Evolutionary conservation across 2,329 filamentous ascomycete species (phyloP).

Genomic region (Aaosphaeria pasadenensis): DNA sequence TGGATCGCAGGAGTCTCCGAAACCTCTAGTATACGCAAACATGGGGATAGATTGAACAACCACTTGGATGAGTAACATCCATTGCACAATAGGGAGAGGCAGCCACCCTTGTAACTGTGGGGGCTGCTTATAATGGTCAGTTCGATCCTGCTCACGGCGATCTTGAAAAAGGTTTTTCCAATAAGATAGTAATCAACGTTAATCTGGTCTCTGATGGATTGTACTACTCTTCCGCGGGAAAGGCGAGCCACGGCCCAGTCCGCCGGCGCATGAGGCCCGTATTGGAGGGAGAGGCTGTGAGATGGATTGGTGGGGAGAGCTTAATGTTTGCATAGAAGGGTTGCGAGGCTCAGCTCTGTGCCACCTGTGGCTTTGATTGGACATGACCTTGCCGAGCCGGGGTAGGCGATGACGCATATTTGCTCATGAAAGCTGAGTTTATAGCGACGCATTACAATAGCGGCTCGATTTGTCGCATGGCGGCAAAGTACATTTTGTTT

Average conservation of each 20-base stretch:
- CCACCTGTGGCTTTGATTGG: background rate
- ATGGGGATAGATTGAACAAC: too few species aligned
- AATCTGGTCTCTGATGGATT: too few species aligned
- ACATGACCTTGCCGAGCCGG: background rate
- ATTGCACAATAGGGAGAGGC: too few species aligned
- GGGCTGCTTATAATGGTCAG: too few species aligned
- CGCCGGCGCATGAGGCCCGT: background rate
- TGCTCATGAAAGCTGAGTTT: background rate
- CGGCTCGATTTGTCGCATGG: background rate
- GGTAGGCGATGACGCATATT: background rate
- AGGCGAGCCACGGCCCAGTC: background rate
- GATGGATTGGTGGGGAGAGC: background rate
- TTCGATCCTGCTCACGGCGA: too few species aligned
- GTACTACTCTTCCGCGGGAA: too few species aligned
- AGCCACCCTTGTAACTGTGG: too few species aligned
- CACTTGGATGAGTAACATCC: too few species aligned
- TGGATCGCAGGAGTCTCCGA: too few species aligned
- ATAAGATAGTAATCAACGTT: too few species aligned
- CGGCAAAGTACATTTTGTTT: background rate
- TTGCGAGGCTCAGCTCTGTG: background rate
- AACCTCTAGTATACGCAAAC: too few species aligned
- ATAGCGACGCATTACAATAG: background rate
- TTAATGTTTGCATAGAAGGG: background rate
- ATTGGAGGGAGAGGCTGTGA: background rate
- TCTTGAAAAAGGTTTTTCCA: too few species aligned